Evolutionary conservation across 2,329 filamentous ascomycete genomes (phyloP).

Genomic region (Pseudogymnoascus sp.): DNA sequence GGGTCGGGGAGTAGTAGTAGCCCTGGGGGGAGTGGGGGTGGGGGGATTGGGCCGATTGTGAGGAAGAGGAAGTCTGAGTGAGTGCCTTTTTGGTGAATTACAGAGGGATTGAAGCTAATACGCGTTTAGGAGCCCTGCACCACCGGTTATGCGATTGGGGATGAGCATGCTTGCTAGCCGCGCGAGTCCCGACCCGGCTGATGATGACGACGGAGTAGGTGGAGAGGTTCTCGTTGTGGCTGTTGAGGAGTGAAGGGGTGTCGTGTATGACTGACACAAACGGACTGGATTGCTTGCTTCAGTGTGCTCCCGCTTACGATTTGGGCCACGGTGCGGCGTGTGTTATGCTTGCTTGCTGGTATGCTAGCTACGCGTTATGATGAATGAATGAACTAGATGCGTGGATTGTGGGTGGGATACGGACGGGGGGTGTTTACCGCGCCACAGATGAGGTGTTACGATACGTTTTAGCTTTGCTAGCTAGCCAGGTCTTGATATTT

Average conservation of each 20-base stretch:
- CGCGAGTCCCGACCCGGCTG: neutral
- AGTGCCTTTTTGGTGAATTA: neutral
- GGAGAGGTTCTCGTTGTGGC: neutral
- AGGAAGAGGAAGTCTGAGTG: neutral
- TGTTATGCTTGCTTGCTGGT: neutral
- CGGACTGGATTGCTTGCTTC: neutral
- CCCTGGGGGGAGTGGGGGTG: neutral
- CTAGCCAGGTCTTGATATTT: neutral
- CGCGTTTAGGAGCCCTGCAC: neutral
- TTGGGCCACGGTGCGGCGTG: neutral
- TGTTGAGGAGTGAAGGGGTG: neutral
- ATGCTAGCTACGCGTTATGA: neutral
- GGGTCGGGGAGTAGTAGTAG: neutral
- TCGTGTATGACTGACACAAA: neutral
- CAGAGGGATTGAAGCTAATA: neutral
- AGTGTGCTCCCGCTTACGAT: neutral
- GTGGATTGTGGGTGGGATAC: too few relatives aligned
- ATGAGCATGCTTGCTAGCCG: neutral
- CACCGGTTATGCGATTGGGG: neutral
- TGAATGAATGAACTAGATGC: neutral
- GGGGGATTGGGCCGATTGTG: neutral
- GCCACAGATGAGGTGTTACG: neutral
- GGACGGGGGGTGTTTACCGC: neutral
- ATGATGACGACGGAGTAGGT: neutral
- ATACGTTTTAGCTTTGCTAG: neutral